Base-by-base conservation (phyloP, 208 protist species). In the Endotrypanum monterogeii region DNA sequence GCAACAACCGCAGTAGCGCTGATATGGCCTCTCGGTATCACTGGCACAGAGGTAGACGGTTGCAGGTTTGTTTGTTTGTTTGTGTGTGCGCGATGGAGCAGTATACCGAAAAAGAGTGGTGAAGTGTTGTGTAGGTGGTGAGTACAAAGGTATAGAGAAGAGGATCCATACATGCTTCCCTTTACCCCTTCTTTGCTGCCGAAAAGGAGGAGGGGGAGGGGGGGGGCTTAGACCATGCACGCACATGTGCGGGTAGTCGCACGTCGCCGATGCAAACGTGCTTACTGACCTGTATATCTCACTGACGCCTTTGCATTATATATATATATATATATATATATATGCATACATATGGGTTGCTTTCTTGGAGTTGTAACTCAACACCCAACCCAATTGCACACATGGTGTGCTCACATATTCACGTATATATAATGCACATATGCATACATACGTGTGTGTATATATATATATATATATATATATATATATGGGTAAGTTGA, bases 11-110 rank as follows among this genome's bases (percentile, higher is more conserved):
- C 9, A 12, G 35, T 46, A 65, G 58, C 37, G 58, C 32, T 37
- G 32, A 62, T 23, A 20, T 35, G 57, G 57, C 58, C 41, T 65
- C 58, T 56, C 52, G n/a, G 52, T 56, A 18, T 65, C 62, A 28
- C 44, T 68, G 14, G 32, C 52, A 9, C 62, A 20, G 41, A 9
- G 41, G 9, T 46, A 46, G 41, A 46, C 41, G 41, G 9, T 46
- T 46, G 41, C 41, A 9, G 3, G 41, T 46, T 46, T 3, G 50
- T 25, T 16, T 63, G 28, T 41, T 28, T 12, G 60, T 48, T 30
- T 65, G 35, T 65, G 23, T 65, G 35, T 46, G 60, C 16, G 37
- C 46, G 28, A 37, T 39, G 16, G 60, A 60, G 14, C 16, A 23
- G 23, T 54, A 20, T 11, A 23, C 23, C 20, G 52, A 25, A 9